Evolutionary conservation across 352 stramenopile species (phyloP), one percentile per base, ranked within the genome.

Genomic region (Aphanomyces cochlioides): DNA sequence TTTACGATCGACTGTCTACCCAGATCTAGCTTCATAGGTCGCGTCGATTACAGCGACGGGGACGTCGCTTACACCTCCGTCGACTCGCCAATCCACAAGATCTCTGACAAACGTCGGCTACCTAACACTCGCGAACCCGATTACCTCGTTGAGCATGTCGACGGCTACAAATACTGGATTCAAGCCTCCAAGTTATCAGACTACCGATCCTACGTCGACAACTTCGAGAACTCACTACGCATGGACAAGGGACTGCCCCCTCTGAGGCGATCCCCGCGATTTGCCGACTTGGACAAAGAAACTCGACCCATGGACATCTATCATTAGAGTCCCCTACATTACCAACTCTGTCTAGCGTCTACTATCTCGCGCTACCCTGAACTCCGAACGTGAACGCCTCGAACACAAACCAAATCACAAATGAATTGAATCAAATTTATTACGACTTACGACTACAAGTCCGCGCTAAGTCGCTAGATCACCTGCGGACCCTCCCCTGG

Each of bases 81-180:
- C 13, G 45, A 53, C n/a, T 53, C 45, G 2, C 45, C 45, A 15
- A 53, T n/a, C 2, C 13, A 15, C n/a, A 15, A 19, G 13, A 15
- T n/a, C 13, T 15, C 1, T 15, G 45, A 53, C 45, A 53, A 53
- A 19, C 45, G 45, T 2, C 13, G 45, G 45, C 1, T n/a, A 19
- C n/a, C 45, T n/a, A 15, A 53, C 13, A 2, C n/a, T 53, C 45
- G 45, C 2, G 45, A 53, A 53, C n/a, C n/a, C 45, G 45, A 53
- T 2, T 53, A 53, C n/a, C n/a, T 53, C 13, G 45, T 53, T n/a
- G 45, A 53, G 2, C n/a, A 53, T 2, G 13, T 53, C 13, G 45
- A 53, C 45, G 45, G 45, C 13, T n/a, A 53, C 45, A 53, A 53
- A 53, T n/a, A 53, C n/a, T 53, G 45, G 45, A 53, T 2, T 53